A percentile compares a stretch with the other conserved stretches of the same genome.
These are phyloP conservation scores for Hemisphaericaspora subhashii DNA, from an alignment of 1,139 yeast species.

Conservation along the genomic window DNA sequence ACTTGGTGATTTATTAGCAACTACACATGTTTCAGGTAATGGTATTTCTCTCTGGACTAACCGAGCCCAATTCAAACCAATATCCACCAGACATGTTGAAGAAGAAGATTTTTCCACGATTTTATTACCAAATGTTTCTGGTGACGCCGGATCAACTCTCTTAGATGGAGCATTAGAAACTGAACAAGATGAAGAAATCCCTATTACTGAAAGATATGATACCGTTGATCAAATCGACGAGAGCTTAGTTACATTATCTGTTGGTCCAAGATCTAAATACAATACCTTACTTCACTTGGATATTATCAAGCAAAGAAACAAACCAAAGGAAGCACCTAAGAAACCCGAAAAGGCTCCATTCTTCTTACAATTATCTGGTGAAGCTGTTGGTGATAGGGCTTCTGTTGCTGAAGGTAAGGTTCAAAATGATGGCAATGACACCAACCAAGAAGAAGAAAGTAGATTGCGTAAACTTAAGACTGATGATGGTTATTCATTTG, in stretches of 20 bases:
- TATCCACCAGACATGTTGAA: conserved; percentile 73
- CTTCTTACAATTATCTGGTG: conserved; percentile 64
- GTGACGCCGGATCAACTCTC: conserved; percentile 74
- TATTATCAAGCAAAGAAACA: conserved; percentile 79
- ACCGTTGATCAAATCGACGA: conserved; percentile 67
- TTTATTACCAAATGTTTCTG: conserved; percentile 75
- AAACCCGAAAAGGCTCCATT: conserved; percentile 87
- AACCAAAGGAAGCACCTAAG: conserved; percentile 86
- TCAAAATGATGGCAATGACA: conserved; percentile 10
- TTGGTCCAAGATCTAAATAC: conserved; percentile 77
- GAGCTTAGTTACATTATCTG: conserved; percentile 68
- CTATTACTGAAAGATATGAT: conserved; percentile 37
- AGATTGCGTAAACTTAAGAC: conserved; percentile 29
- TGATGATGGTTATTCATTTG: conserved; percentile 45
- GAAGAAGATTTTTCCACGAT: conserved; percentile 66
- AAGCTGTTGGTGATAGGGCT: conserved; percentile 69
- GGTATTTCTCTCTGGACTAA: conserved; percentile 95
- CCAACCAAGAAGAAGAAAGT: conserved; percentile 21
- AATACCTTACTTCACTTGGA: conserved; percentile 80
- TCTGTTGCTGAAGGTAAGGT: conserved; percentile 52
- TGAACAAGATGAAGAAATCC: conserved; percentile 28
- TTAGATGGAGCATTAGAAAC: conserved; percentile 72
- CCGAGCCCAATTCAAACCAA: conserved; percentile 74
- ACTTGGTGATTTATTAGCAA: conserved; percentile 86
- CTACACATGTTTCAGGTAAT: conserved; percentile 87